phyloP scores from a whole-genome alignment of 1,284 basidiomycete genomes.

The Tausonia pullulans region DNA sequence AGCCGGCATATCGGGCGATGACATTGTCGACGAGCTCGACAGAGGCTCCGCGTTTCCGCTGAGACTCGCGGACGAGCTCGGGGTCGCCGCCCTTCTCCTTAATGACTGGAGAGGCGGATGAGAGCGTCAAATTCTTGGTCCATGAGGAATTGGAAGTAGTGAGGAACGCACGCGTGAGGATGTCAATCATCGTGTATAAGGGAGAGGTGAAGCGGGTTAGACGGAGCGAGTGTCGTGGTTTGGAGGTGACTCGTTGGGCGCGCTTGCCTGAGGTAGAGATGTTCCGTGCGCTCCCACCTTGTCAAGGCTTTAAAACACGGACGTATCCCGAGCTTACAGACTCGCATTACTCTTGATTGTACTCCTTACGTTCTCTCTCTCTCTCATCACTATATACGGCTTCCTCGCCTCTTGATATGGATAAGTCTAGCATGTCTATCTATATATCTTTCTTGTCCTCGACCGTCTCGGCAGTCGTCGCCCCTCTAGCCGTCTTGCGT shows the following conservation, averaged over 20 bases:
- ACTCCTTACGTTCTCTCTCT: too few species aligned
- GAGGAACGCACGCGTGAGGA: constrained; percentile 29
- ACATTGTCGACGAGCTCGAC: constrained; percentile 91
- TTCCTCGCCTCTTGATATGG: too few species aligned
- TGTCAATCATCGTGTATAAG: constrained; percentile 30
- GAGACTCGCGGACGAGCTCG: constrained; percentile 83
- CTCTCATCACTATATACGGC: too few species aligned
- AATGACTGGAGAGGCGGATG: constrained; percentile 4
- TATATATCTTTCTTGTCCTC: too few species aligned
- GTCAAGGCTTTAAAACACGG: too few species aligned
- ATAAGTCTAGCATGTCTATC: too few species aligned
- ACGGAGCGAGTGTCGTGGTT: neutral
- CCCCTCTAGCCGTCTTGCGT: too few species aligned
- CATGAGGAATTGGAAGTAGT: neutral
- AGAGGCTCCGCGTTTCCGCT: constrained; percentile 77
- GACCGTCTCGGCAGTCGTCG: too few species aligned
- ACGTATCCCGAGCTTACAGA: too few species aligned
- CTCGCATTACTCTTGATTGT: too few species aligned
- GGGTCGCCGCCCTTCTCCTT: constrained; percentile 81
- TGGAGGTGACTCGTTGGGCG: neutral
- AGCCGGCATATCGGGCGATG: constrained; percentile 79
- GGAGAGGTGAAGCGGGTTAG: neutral
- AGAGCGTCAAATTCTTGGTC: neutral
- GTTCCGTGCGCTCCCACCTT: too few species aligned
- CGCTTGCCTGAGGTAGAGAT: too few species aligned